Conservation (phyloP, 371 early-diverging fungal species). For the Lichtheimia ornata region DNA sequence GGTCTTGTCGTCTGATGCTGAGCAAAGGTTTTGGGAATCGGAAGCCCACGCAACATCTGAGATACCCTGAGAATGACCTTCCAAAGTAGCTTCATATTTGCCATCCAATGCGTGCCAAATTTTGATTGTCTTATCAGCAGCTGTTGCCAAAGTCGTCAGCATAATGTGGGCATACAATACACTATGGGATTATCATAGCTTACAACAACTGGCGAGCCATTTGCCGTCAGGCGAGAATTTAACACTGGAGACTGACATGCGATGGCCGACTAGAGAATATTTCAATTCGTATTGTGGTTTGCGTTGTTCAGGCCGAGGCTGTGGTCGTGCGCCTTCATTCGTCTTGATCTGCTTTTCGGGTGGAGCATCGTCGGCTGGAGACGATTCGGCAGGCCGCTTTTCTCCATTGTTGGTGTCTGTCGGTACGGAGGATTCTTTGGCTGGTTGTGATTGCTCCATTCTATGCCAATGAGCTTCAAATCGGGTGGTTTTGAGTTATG, state of each 20-base stretch:
- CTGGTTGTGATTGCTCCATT: conserved; percentile 4
- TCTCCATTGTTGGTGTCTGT: conserved; percentile 3
- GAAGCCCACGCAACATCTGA: conserved; percentile 96
- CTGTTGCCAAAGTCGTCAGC: conserved; percentile 25
- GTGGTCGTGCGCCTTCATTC: conserved; percentile 8
- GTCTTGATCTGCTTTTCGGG: conserved; percentile 13
- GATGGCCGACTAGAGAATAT: conserved; percentile 91
- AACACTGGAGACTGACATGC: conserved; percentile 92
- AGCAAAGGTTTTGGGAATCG: conserved; percentile 85
- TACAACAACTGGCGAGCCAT: conserved; percentile 94
- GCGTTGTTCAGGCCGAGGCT: conserved; percentile 37
- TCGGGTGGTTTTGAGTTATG: too few species aligned
- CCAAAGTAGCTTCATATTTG: conserved; percentile 80
- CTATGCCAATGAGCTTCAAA: not conserved
- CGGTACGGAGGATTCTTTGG: not conserved
- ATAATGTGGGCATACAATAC: not conserved
- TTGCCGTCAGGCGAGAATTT: conserved; percentile 98
- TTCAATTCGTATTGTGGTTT: conserved; percentile 88
- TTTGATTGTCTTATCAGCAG: conserved; percentile 90
- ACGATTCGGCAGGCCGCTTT: conserved; percentile 6
- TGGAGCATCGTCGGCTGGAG: conserved; percentile 8
- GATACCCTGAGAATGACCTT: conserved; percentile 94
- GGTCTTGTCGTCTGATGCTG: conserved; percentile 95
- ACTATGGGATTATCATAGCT: conserved; percentile 23
- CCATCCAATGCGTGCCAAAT: conserved; percentile 93